phyloP scores from a whole-genome alignment of 2,329 filamentous ascomycete genomes.

The Trichophyton simii region DNA sequence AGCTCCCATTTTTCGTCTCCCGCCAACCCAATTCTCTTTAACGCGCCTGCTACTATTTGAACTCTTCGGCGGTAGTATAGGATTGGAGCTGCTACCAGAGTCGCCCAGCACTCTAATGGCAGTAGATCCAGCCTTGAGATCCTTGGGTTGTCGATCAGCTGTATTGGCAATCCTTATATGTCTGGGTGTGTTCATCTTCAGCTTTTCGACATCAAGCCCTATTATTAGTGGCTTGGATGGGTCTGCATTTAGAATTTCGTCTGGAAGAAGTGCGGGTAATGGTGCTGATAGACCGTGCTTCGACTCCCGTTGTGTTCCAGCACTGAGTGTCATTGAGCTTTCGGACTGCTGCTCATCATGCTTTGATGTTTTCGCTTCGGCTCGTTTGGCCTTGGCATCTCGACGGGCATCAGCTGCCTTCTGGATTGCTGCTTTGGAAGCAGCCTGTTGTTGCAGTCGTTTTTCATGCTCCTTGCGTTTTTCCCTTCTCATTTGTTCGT shows the following conservation, averaged over 20 bases:
- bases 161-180: conserved; percentile 33
- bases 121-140: conserved; percentile 37
- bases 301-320: conserved; percentile 22
- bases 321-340: conserved; percentile 31
- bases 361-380: conserved; percentile 7
- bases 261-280: conserved; percentile 41
- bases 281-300: conserved; percentile 16
- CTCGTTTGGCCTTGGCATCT: background rate
- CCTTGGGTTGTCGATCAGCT: conserved; percentile 38
- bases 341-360: conserved; percentile 29
- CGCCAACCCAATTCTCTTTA: conserved; percentile 30
- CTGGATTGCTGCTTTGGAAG: conserved; percentile 19
- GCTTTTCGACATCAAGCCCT: conserved; percentile 24
- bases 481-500: conserved; percentile 28
- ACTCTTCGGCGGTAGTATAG: conserved; percentile 33
- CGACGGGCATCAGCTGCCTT: conserved; percentile 10
- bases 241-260: conserved; percentile 38
- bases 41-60: conserved; percentile 29
- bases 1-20: conserved; percentile 19
- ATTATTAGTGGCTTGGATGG: conserved; percentile 36
- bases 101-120: conserved; percentile 39
- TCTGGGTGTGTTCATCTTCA: conserved; percentile 18
- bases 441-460: conserved; percentile 27
- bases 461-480: conserved; percentile 31
- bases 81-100: conserved; percentile 6